phyloP scores from a whole-genome alignment of 257 asterid genomes.

The Solanum chiquidenum region DNA sequence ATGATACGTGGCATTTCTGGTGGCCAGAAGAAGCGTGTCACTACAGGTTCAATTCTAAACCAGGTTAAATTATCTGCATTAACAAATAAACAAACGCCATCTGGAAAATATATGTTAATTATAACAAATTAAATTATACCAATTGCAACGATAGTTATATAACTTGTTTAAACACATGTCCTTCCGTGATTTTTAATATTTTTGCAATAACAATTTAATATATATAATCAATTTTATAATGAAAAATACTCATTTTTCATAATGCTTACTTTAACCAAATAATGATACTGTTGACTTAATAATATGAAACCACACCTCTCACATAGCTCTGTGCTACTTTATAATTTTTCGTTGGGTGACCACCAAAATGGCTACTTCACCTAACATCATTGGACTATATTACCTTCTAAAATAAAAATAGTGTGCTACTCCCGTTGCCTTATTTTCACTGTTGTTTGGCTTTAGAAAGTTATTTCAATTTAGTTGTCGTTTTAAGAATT shows the following conservation, averaged over 20 bases:
- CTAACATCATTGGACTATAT: neutral
- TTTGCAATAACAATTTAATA: neutral
- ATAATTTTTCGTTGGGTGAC: neutral
- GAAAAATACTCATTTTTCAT: neutral
- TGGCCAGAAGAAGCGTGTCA: constrained; percentile 57
- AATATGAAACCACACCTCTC: neutral
- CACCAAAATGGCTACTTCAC: neutral
- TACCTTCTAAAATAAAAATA: neutral
- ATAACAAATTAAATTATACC: neutral
- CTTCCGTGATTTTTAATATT: neutral
- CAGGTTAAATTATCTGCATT: neutral
- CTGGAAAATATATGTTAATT: neutral
- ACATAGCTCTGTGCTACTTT: neutral
- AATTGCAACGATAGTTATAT: no score
- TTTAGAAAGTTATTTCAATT: neutral
- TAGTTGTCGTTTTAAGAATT: no score
- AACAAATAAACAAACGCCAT: neutral
- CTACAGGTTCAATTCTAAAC: constrained; percentile 29
- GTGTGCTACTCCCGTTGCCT: neutral
- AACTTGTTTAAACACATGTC: neutral
- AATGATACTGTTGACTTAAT: neutral
- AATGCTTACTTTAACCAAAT: neutral
- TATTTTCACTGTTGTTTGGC: neutral
- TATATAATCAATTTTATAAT: neutral
- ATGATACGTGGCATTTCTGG: constrained; percentile 70